Evolutionary conservation across 1,139 yeast species (phyloP).

Genomic region (Casaregolazyma lundiana): DNA sequence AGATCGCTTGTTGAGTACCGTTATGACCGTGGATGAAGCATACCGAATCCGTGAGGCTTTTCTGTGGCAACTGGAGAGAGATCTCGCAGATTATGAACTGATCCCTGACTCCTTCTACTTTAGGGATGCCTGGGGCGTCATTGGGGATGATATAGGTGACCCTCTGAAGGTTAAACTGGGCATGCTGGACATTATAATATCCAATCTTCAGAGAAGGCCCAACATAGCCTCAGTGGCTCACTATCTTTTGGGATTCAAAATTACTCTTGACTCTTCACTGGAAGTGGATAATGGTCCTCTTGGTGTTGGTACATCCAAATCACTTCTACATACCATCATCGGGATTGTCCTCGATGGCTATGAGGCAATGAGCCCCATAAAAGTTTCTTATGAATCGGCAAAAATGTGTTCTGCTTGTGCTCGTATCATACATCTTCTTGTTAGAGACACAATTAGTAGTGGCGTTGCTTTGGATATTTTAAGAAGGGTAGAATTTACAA

Average conservation of each 20-base stretch:
- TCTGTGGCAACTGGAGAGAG: conserved; percentile 61
- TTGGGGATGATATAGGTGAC: conserved; percentile 2
- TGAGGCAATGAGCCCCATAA: neutral
- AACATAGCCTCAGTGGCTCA: conserved; percentile 59
- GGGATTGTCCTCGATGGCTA: conserved; percentile 35
- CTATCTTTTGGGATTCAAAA: conserved; percentile 68
- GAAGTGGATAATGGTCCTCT: conserved; percentile 42
- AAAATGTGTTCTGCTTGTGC: conserved; percentile 9
- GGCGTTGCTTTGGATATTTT: conserved; percentile 48
- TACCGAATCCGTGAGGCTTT: conserved; percentile 66
- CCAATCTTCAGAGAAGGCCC: conserved; percentile 43
- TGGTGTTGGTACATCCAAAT: conserved; percentile 47
- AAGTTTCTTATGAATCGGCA: conserved; percentile 36
- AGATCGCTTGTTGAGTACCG: conserved; percentile 65
- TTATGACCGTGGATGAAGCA: conserved; percentile 68
- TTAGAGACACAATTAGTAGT: conserved; percentile 54
- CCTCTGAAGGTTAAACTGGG: conserved; percentile 37
- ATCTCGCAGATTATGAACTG: conserved; percentile 30
- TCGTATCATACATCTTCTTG: conserved; percentile 36
- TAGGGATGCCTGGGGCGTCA: neutral
- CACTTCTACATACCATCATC: conserved; percentile 55
- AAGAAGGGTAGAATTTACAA: conserved; percentile 48
- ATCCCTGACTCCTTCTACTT: conserved; percentile 5
- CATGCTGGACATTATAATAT: conserved; percentile 54
- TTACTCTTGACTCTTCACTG: conserved; percentile 39